phyloP scores from a whole-genome alignment of 2,329 filamentous ascomycete genomes.

The Fusarium sp. region DNA sequence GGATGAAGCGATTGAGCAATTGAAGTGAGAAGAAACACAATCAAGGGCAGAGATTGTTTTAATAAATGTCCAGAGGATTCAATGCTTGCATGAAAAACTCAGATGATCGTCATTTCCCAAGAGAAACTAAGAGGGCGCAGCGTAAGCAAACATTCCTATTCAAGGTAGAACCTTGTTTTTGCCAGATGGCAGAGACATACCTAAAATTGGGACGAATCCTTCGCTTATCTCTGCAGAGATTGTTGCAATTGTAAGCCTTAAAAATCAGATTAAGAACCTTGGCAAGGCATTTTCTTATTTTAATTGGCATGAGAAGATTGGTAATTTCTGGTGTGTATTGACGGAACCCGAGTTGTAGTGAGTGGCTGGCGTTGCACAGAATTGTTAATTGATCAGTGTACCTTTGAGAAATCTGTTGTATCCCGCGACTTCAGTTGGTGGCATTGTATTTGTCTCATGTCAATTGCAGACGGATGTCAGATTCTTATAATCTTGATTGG shows the following conservation, averaged over 20 bases:
- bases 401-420: background rate
- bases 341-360: background rate
- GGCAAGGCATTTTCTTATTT: background rate
- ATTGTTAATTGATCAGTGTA: background rate
- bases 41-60: no score
- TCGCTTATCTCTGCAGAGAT: background rate
- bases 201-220: background rate
- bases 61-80: background rate
- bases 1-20: background rate
- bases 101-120: background rate
- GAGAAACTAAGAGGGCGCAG: background rate
- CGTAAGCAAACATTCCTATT: background rate
- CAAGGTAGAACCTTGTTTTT: background rate
- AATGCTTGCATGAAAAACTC: background rate
- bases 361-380: background rate
- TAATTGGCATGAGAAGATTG: background rate
- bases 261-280: background rate
- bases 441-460: accelerated
- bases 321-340: background rate
- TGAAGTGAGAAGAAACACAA: no score
- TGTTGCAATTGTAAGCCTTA: background rate
- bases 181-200: background rate
- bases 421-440: background rate
- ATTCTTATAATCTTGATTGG: no score
- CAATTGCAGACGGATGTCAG: no score